These are phyloP conservation scores for Arabidopsis lyrata DNA, from an alignment of 441 rosid species.

Conservation along the genomic window DNA sequence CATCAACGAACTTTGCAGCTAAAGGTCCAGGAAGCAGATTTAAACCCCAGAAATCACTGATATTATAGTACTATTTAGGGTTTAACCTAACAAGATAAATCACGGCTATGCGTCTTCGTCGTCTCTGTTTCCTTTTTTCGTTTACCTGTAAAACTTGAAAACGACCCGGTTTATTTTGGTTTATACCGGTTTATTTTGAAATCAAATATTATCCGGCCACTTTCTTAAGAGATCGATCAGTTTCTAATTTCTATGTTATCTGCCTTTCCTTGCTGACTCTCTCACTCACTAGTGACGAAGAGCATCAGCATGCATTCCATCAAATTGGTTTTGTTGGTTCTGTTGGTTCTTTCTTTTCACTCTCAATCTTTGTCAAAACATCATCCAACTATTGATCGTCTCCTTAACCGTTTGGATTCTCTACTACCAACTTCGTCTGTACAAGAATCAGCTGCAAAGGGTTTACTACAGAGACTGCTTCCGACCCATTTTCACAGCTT, in stretches of 20 bases:
- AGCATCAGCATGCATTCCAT: slow-evolving; percentile 32
- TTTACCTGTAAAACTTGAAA: background rate
- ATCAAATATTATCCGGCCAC: background rate
- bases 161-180: background rate
- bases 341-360: slow-evolving; percentile 29
- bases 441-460: slow-evolving; percentile 81
- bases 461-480: slow-evolving; percentile 74
- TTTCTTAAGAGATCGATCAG: background rate
- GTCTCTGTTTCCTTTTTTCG: background rate
- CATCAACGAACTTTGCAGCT: slow-evolving; percentile 9
- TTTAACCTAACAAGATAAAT: slow-evolving; percentile 15
- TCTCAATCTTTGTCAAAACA: slow-evolving; percentile 25
- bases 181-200: background rate
- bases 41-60: slow-evolving; percentile 18
- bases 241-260: background rate
- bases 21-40: slow-evolving; percentile 25
- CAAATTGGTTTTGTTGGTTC: slow-evolving; percentile 26
- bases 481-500: slow-evolving; percentile 74
- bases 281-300: slow-evolving; percentile 17
- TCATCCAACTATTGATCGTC: slow-evolving; percentile 45
- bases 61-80: slow-evolving; percentile 30
- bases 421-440: slow-evolving; percentile 56
- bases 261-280: background rate
- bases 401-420: slow-evolving; percentile 71
- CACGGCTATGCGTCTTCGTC: background rate